Conservation (phyloP, 148 eudicot genomes). For the Cornus florida region DNA sequence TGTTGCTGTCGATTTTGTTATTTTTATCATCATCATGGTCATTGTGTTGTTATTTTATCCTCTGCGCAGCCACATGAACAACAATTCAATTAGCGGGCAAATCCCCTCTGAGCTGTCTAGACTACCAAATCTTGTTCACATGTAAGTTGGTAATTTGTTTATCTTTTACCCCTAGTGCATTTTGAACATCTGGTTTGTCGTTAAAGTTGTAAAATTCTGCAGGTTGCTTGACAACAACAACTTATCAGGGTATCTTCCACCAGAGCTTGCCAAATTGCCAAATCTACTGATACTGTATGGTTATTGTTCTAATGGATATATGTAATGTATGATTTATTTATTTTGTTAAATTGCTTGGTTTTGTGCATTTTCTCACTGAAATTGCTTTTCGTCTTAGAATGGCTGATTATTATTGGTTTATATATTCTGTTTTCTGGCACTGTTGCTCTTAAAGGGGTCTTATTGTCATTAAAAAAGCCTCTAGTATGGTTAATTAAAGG, state of each 20-base stretch:
- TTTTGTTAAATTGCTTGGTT: too few species aligned
- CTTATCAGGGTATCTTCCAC: slow-evolving; percentile 81
- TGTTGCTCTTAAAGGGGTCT: not conserved
- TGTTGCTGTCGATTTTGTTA: not conserved
- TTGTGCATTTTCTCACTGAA: not conserved
- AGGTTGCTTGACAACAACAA: slow-evolving; percentile 84
- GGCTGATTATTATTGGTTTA: not conserved
- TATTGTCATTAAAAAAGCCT: not conserved
- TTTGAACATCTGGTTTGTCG: slow-evolving; percentile 11
- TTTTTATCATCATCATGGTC: not conserved
- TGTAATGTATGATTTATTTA: not conserved
- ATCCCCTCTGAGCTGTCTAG: slow-evolving; percentile 49
- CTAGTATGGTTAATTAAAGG: not conserved
- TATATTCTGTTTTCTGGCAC: not conserved
- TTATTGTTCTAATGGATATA: slow-evolving; percentile 7
- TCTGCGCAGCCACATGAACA: slow-evolving; percentile 60
- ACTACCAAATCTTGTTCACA: slow-evolving; percentile 52
- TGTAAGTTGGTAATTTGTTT: slow-evolving; percentile 34
- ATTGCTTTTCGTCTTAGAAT: not conserved
- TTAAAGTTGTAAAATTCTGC: slow-evolving; percentile 30
- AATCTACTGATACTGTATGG: slow-evolving; percentile 66
- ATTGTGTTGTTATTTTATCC: slow-evolving; percentile 7
- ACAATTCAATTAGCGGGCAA: slow-evolving; percentile 60
- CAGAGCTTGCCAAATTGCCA: slow-evolving; percentile 62
- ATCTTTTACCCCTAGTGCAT: not conserved